phyloP scores from a whole-genome alignment of 176 grass and related monocot species.

The Aechmea fasciata region DNA sequence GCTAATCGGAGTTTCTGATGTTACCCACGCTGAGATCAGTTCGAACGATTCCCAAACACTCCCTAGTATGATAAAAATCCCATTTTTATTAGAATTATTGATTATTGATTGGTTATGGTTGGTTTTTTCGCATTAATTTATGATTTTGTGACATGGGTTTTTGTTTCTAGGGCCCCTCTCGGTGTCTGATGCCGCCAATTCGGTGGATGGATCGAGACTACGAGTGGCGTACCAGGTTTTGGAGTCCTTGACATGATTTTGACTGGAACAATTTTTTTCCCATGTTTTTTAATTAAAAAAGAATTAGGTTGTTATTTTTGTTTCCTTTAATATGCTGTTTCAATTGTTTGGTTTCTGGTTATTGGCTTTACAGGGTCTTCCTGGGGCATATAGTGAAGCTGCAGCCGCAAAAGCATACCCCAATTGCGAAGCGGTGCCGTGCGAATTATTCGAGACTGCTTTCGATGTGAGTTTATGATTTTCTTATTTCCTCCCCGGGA shows the following conservation, averaged over 20 bases:
- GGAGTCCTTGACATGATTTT: neutral
- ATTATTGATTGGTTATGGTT: neutral
- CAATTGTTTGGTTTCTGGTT: neutral
- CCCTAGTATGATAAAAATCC: neutral
- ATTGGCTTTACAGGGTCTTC: constrained; percentile 40
- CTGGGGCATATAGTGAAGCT: constrained; percentile 73
- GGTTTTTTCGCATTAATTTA: neutral
- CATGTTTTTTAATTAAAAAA: neutral
- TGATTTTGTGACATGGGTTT: neutral
- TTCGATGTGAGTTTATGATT: constrained; percentile 36
- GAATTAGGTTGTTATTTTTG: neutral
- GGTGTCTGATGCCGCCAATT: neutral
- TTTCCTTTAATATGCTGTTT: neutral
- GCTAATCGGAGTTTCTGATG: neutral
- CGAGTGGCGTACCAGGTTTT: constrained; percentile 2
- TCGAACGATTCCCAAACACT: neutral
- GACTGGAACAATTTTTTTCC: neutral
- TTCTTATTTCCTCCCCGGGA: neutral
- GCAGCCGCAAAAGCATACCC: constrained; percentile 71
- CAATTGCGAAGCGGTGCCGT: constrained; percentile 66
- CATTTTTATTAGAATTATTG: neutral
- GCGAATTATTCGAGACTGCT: constrained; percentile 65
- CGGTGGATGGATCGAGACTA: neutral
- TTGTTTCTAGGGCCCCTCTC: neutral
- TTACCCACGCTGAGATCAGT: neutral